Evolutionary conservation across 1,284 basidiomycete species (phyloP).

Genomic region (Pterulicium gracile): DNA sequence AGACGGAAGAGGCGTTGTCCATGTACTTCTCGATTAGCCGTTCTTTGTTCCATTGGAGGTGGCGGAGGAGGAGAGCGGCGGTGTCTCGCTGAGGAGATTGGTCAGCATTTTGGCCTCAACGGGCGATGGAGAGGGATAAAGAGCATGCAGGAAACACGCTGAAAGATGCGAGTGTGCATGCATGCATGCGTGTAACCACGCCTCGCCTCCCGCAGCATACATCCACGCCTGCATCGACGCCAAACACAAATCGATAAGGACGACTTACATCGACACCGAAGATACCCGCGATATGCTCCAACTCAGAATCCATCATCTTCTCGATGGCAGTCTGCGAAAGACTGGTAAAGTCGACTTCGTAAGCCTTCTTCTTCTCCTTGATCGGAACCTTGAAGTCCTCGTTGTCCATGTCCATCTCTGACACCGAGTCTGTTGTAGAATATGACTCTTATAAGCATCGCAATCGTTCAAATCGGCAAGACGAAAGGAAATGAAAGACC

Average conservation of each 20-base stretch:
- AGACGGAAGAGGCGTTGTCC: conserved; percentile 71
- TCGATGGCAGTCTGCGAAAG: conserved; percentile 67
- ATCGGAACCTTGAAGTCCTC: conserved; percentile 49
- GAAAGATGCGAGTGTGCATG: too few species aligned
- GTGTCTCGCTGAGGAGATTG: conserved; percentile 19
- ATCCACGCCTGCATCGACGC: conserved; percentile 26
- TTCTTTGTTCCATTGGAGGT: conserved; percentile 94
- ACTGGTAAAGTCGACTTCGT: conserved; percentile 71
- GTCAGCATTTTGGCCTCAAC: too few species aligned
- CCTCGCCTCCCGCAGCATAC: too few species aligned
- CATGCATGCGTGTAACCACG: too few species aligned
- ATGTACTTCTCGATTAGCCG: conserved; percentile 92
- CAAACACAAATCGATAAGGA: too few species aligned
- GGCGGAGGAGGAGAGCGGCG: conserved; percentile 75
- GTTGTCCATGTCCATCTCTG: conserved; percentile 58
- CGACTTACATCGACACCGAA: conserved; percentile 75
- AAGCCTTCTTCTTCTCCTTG: conserved; percentile 55
- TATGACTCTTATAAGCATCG: conserved; percentile 5
- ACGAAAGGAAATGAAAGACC: conserved; percentile 10
- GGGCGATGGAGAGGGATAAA: too few species aligned
- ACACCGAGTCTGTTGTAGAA: conserved; percentile 40
- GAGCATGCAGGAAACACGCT: too few species aligned
- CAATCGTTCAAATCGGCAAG: background rate
- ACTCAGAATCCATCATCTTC: conserved; percentile 64
- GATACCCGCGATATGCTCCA: conserved; percentile 78